Evolutionary conservation across 441 rosid species (phyloP), one percentile per base, ranked within the genome.

Genomic region (Jatropha multifida): DNA sequence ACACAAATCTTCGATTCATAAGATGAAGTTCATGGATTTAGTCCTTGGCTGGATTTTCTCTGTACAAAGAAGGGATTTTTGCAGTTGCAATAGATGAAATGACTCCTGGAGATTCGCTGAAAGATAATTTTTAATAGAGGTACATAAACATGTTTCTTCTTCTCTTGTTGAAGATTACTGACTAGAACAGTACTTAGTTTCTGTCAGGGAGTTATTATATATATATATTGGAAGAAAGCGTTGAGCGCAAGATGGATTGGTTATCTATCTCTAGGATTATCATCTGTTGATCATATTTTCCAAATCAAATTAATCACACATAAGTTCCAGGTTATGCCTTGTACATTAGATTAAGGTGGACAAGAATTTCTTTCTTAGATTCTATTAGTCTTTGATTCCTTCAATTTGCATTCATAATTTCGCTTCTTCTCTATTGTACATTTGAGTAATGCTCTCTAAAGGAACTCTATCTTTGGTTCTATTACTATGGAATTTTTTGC

Each of bases 291-390:
- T 70, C 54, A 70, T 59, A 41, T 42, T 76, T 61, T 51, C 49
- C 11, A 26, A 11, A 65, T 73, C 62, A 64, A 67, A 74, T 60
- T 71, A 72, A 58, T 65, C 62, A 74, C 61, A 40, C 68, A 46
- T 74, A 61, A 65, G 72, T 71, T 69, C 66, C 32, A 64, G 74
- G 72, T 62, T 55, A 69, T 60, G 81, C 52, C 13, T 61, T 79
- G 83, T 85, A 81, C 83, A 81, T 81, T 73, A 51, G 69, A 69
- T 58, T 67, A n/a, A 71, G 65, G 52, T 73, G 79, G 69, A 72
- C 56, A 72, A 75, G 78, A 74, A 54, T 77, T 77, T 78, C 55
- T 68, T 81, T 48, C 61, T 51, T 23, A 23, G 23, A 23, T 23
- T 23, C 23, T 23, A 23, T 69, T 68, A 49, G 60, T 75, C 63